Percentiles rank a stretch among this genome's conserved stretches.
Evolutionary conservation across 2,329 filamentous ascomycete genomes (phyloP).

Genomic region (Nigrospora sphaerica): DNA sequence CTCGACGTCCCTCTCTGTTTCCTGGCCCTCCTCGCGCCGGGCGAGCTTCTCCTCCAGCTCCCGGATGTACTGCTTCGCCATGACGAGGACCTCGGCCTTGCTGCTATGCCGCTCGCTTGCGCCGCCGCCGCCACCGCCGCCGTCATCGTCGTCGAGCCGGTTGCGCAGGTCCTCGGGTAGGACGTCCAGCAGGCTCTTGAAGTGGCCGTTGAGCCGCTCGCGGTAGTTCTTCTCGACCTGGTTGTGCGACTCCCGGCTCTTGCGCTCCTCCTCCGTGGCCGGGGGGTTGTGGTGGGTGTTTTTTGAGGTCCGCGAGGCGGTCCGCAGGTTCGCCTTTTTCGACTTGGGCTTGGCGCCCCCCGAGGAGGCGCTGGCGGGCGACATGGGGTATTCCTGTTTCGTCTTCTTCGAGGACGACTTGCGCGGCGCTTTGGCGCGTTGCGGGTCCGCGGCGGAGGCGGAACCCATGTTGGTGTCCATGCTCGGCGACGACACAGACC

Average conservation of each 20-base stretch:
- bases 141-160: slow-evolving; percentile 15
- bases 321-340: slow-evolving; percentile 21
- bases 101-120: slow-evolving; percentile 23
- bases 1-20: slow-evolving; percentile 21
- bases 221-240: slow-evolving; percentile 42
- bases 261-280: slow-evolving; percentile 22
- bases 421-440: background rate
- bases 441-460: background rate
- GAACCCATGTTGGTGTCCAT: background rate
- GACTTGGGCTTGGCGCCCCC: slow-evolving; percentile 10
- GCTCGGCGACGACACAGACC: background rate
- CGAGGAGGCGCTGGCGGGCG: background rate
- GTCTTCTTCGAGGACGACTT: background rate
- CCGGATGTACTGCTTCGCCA: slow-evolving; percentile 33
- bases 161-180: slow-evolving; percentile 28
- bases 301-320: slow-evolving; percentile 24
- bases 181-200: slow-evolving; percentile 32
- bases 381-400: background rate
- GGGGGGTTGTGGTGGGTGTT: slow-evolving; percentile 26
- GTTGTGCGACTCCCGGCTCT: slow-evolving; percentile 32
- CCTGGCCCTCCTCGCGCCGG: slow-evolving; percentile 27
- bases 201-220: slow-evolving; percentile 37
- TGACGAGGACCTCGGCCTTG: slow-evolving; percentile 38
- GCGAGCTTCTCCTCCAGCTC: slow-evolving; percentile 29
- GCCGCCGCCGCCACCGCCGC: slow-evolving; percentile 11